Base-by-base conservation (phyloP, 805 yeast genomes). In the Yarrowia deformans region DNA sequence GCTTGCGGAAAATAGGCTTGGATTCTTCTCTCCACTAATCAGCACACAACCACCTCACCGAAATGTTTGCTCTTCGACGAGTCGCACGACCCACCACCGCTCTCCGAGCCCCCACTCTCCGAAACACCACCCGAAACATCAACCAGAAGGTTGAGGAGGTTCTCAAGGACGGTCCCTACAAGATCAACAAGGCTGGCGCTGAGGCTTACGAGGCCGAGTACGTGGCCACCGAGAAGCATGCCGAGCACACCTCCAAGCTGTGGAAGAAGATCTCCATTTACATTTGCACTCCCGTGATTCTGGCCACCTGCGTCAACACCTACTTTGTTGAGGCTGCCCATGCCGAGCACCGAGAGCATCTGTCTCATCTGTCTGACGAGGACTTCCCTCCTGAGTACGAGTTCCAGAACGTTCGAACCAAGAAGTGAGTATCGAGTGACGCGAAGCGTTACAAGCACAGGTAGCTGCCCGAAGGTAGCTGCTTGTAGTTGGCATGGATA, bases 381-480 rank as follows among this genome's bases (percentile, higher is more conserved):
- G 97, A 93, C 79, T 91, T 97, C 93, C 98, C 98, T 77, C 82
- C 80, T 71, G 95, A 90, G 81, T 91, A 91, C 84, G 93, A 88
- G 76, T 95, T 87, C 87, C 93, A 90, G 85, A 95, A 95, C 86
- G 80, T 93, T 75, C 91, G 98, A 87, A 79, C 80, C 78, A 89
- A 87, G 80, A 88, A 90, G 68, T 63, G 56, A 63, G 68, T 63
- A 63, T 29, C 32, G 32, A 34, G 12, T 1, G n/a, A 1, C 7
- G 55, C 55, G 40, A 32, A 34, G 55, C 55, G 18, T 23, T n/a
- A 10, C 29, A 16, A 45, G 2, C 13, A 19, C 49, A 7, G 49
- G 32, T 9, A 19, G 49, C 49, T 0, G 19, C 29, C 29, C 29
- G 3, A 23, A 23, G 29, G 29, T 23, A 19, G 49, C 32, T 19